Evolutionary conservation across 2,329 filamentous ascomycete genomes (phyloP), one percentile per base, ranked within the genome.

Genomic region (Epichloe hybrida): DNA sequence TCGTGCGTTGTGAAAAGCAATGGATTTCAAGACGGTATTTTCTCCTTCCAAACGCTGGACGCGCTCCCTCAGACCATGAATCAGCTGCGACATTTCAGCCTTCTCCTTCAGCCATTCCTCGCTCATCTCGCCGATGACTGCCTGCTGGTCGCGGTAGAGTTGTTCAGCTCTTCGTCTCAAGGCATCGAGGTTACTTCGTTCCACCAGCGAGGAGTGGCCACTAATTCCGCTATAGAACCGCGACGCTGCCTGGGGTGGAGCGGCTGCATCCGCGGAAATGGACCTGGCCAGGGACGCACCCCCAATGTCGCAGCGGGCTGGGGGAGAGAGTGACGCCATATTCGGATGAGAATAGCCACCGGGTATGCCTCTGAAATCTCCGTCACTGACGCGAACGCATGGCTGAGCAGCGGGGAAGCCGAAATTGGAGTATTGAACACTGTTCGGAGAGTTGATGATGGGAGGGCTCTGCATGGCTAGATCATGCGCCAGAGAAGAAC

Each of bases 81-180:
- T 66, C 53, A 75, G 68, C 38, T 61, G 62, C 36, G 72, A 53
- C 57, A 76, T 59, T 41, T 54, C 58, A 3, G 59, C 58, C 58
- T 69, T 74, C 56, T 77, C 73, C 13, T 62, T 61, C 21, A 71
- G 62, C 74, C 74, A 77, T 12, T 66, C 60, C 15, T 68, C 59
- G 17, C 72, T 68, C 53, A 76, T 71, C 39, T 74, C 71, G 48
- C 77, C 73, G 71, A 78, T 77, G 51, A 77, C 67, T 47, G 65
- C 65, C 7, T 74, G 71, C 57, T 79, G 75, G 56, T 77, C 73
- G 54, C 71, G 71, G 57, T 77, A 77, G n/a, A 78, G 71, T 58
- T 76, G 72, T 56, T 78, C 76, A 4, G 72, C 75, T 13, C 74
- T 71, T 44, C 70, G 69, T 11, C 75, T 71, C 54, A 73, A 76